These are phyloP conservation scores for Ascobolus immersus DNA, from an alignment of 495 filamentous ascomycete genomes.

Conservation along the genomic window DNA sequence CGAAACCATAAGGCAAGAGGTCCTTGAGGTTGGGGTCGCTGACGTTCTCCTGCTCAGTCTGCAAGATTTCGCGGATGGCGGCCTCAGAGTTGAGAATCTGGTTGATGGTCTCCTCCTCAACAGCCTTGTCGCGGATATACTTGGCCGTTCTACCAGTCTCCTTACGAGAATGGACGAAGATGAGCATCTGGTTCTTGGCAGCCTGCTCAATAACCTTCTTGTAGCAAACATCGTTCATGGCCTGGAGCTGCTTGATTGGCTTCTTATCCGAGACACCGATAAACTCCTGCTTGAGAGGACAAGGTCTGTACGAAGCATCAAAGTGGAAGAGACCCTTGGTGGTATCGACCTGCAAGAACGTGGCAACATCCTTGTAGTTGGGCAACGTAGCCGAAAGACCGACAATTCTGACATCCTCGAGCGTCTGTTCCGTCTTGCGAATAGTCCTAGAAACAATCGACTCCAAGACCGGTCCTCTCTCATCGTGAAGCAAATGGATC, in stretches of 20 bases:
- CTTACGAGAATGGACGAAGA: conserved; percentile 94
- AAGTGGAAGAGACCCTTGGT: conserved; percentile 81
- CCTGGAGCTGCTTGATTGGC: conserved; percentile 95
- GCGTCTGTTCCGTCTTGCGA: conserved; percentile 73
- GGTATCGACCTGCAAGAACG: conserved; percentile 77
- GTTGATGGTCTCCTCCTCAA: conserved; percentile 88
- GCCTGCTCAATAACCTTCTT: conserved; percentile 95
- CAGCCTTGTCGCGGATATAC: conserved; percentile 82
- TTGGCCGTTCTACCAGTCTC: conserved; percentile 93
- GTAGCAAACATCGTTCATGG: conserved; percentile 97
- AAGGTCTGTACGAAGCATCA: conserved; percentile 79
- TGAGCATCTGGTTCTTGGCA: conserved; percentile 82
- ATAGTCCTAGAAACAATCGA: conserved; percentile 92
- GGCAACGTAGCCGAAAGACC: conserved; percentile 87
- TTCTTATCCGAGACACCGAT: conserved; percentile 96
- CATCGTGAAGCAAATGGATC: conserved; percentile 91
- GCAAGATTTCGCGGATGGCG: conserved; percentile 65
- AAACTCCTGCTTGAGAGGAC: conserved; percentile 85
- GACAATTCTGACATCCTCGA: conserved; percentile 69
- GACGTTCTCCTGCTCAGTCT: conserved; percentile 59
- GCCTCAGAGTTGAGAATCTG: conserved; percentile 87
- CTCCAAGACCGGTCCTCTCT: conserved; percentile 87
- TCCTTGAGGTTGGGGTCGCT: conserved; percentile 79
- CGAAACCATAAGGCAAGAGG: conserved; percentile 82
- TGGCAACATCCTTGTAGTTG: conserved; percentile 91